A percentile compares a stretch with the other conserved stretches of the same genome.
These are phyloP conservation scores for Wickerhamiella vanderwaltii DNA, from an alignment of 805 yeast species.

Conservation along the genomic window DNA sequence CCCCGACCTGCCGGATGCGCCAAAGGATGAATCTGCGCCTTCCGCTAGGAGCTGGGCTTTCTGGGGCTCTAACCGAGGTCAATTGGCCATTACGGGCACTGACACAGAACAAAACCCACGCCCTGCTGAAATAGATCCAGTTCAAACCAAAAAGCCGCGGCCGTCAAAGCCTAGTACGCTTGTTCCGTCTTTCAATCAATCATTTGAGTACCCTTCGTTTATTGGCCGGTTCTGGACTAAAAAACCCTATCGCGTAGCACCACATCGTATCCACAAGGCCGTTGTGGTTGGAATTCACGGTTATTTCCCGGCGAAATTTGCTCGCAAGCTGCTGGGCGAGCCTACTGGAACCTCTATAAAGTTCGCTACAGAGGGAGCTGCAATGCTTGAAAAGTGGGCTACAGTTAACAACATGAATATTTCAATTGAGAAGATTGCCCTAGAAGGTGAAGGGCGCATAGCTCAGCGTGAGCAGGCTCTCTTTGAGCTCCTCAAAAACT, in stretches of 20 bases:
- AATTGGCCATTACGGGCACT: constrained; percentile 27
- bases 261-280: constrained; percentile 38
- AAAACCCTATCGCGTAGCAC: constrained; percentile 20
- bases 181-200: constrained; percentile 21
- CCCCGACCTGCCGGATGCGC: background rate
- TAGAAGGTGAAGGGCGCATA: constrained; percentile 88
- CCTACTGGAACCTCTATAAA: constrained; percentile 93
- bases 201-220: constrained; percentile 21
- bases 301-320: constrained; percentile 77
- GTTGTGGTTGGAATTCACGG: constrained; percentile 92
- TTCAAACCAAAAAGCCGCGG: constrained; percentile 4
- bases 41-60: constrained; percentile 26
- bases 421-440: constrained; percentile 76
- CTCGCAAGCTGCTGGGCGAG: constrained; percentile 80
- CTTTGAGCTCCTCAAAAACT: constrained; percentile 54
- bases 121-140: constrained; percentile 15
- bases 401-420: constrained; percentile 30
- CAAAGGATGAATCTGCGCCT: background rate
- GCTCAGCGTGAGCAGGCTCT: constrained; percentile 76
- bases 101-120: constrained; percentile 24
- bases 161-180: constrained; percentile 21
- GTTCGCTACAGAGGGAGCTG: constrained; percentile 84
- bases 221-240: constrained; percentile 15
- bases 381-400: constrained; percentile 59
- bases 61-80: constrained; percentile 20